These are phyloP conservation scores for Aspergillus jensenii DNA, from an alignment of 2,329 filamentous ascomycete genomes.

Conservation along the genomic window DNA sequence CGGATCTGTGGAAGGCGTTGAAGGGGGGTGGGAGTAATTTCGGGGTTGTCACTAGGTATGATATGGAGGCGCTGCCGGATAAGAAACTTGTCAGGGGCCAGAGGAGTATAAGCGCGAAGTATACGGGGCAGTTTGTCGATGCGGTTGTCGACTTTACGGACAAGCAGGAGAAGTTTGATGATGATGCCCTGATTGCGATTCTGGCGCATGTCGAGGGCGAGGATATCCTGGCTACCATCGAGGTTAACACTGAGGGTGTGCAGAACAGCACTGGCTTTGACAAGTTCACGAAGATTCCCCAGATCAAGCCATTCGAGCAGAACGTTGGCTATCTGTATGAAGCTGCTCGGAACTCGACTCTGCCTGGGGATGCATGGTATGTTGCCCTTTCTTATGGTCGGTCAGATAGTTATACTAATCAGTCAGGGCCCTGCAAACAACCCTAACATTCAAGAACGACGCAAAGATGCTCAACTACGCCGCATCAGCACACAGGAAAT, in stretches of 20 bases:
- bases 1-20: neutral
- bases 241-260: neutral
- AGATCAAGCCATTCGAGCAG: neutral
- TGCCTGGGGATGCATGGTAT: neutral
- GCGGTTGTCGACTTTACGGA: neutral
- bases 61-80: neutral
- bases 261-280: neutral
- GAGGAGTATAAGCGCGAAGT: neutral
- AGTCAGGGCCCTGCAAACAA: neutral
- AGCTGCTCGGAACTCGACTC: neutral
- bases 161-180: neutral
- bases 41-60: neutral
- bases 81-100: neutral
- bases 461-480: neutral
- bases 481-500: neutral
- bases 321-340: neutral
- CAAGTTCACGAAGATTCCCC: neutral
- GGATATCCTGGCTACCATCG: neutral
- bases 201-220: neutral
- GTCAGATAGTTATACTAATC: neutral
- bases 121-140: neutral
- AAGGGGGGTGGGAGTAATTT: conserved; percentile 2
- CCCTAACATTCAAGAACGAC: neutral
- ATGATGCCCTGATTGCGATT: neutral
- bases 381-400: neutral